A percentile compares a stretch with the other conserved stretches of the same genome.
Evolutionary conservation across 1,139 yeast species (phyloP).

Genomic region (Lipomyces yarrowii): DNA sequence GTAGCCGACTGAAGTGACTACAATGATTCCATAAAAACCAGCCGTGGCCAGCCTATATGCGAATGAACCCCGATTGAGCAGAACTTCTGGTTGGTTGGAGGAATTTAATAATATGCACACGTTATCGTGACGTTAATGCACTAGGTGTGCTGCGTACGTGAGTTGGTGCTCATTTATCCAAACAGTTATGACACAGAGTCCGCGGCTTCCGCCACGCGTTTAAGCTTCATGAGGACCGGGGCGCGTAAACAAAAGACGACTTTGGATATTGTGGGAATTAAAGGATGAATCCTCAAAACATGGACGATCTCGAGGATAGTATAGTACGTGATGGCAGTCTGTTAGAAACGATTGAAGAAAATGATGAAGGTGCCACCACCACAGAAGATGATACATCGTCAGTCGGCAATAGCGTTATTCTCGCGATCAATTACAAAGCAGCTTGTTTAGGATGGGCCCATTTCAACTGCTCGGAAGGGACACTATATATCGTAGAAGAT

Average conservation of each 20-base stretch:
- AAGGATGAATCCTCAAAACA: neutral
- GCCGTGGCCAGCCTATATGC: neutral
- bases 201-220: neutral
- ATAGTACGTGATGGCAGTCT: neutral
- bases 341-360: neutral
- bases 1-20: neutral
- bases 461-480: constrained; percentile 16
- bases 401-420: constrained; percentile 12
- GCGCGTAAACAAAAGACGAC: neutral
- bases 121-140: neutral
- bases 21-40: neutral
- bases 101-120: neutral
- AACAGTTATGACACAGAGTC: neutral
- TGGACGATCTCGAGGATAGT: neutral
- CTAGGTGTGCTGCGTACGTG: neutral
- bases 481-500: constrained; percentile 19
- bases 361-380: neutral
- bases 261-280: neutral
- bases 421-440: constrained; percentile 26
- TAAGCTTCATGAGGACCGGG: neutral
- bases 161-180: neutral
- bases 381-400: neutral
- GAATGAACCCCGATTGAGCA: neutral
- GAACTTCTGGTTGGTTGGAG: neutral
- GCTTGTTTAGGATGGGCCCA: constrained; percentile 25